Evolutionary conservation across 2,329 filamentous ascomycete genomes (phyloP).

Genomic region (Diplodia corticola): DNA sequence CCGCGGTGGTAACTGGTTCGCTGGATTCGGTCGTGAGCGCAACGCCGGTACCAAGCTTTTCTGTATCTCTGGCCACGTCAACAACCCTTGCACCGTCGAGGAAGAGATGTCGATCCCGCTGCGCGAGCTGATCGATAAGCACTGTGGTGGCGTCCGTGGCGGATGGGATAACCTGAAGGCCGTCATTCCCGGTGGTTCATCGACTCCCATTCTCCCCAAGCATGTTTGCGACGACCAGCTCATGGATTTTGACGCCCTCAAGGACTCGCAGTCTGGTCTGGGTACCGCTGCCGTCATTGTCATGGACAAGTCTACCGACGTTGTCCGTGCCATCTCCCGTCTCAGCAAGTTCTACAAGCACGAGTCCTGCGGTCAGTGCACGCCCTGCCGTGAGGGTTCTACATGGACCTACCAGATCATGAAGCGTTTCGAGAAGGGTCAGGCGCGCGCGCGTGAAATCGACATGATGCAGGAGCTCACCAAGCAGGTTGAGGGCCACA

Average conservation of each 20-base stretch:
- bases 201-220: conserved; percentile 93
- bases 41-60: conserved; percentile 98
- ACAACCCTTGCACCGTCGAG: conserved; percentile 96
- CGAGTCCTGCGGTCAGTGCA: conserved; percentile 98
- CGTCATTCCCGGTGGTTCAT: conserved; percentile 93
- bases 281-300: conserved; percentile 97
- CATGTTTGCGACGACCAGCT: conserved; percentile 87
- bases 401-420: conserved; percentile 99
- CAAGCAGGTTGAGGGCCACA: conserved; percentile 99
- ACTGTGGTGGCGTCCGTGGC: conserved; percentile 93
- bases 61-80: conserved; percentile 98
- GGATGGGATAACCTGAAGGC: conserved; percentile 98
- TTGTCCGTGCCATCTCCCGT: conserved; percentile 89
- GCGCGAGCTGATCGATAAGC: conserved; percentile 93
- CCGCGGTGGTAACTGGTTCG: conserved; percentile 90
- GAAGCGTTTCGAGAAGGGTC: conserved; percentile 89
- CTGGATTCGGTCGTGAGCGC: conserved; percentile 87
- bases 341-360: conserved; percentile 97
- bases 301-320: conserved; percentile 97
- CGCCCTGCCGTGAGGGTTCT: conserved; percentile 97
- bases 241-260: conserved; percentile 98
- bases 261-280: conserved; percentile 95
- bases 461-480: conserved; percentile 99
- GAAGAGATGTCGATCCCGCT: conserved; percentile 99
- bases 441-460: conserved; percentile 87